Percentiles rank a stretch among this genome's conserved stretches.
Evolutionary conservation across 352 stramenopile species (phyloP).

Genomic region (Pythium phragmiticola): DNA sequence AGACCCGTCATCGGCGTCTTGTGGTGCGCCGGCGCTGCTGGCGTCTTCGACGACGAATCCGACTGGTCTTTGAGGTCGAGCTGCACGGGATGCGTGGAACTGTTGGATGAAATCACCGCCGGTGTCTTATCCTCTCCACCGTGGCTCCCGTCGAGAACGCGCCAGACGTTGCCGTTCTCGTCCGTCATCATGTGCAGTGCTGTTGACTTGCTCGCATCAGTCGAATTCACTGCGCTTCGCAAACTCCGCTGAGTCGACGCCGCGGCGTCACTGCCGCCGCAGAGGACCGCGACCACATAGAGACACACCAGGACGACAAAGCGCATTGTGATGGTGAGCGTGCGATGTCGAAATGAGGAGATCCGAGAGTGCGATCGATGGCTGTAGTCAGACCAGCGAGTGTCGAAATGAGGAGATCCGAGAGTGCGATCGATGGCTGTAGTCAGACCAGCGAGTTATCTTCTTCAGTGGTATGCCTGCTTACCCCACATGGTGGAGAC

Average conservation of each 20-base stretch:
- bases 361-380: too few relatives aligned
- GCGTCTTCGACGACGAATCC: background rate
- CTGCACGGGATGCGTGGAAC: background rate
- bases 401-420: too few relatives aligned
- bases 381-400: too few relatives aligned
- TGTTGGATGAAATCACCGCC: background rate
- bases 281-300: background rate
- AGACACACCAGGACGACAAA: background rate
- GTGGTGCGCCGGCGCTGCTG: slow-evolving; percentile 6
- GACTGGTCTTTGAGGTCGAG: slow-evolving; percentile 14
- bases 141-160: background rate
- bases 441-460: too few relatives aligned
- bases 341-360: too few relatives aligned
- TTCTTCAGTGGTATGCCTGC: too few relatives aligned
- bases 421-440: too few relatives aligned
- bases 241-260: background rate
- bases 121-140: too few relatives aligned
- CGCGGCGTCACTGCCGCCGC: background rate
- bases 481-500: too few relatives aligned
- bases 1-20: slow-evolving; percentile 16
- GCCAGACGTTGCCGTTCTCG: background rate
- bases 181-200: slow-evolving; percentile 1
- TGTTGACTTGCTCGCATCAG: background rate
- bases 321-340: background rate
- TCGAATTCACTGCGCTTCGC: background rate